Conservation (phyloP, 106 monocot species). For the Allium cepa region DNA sequence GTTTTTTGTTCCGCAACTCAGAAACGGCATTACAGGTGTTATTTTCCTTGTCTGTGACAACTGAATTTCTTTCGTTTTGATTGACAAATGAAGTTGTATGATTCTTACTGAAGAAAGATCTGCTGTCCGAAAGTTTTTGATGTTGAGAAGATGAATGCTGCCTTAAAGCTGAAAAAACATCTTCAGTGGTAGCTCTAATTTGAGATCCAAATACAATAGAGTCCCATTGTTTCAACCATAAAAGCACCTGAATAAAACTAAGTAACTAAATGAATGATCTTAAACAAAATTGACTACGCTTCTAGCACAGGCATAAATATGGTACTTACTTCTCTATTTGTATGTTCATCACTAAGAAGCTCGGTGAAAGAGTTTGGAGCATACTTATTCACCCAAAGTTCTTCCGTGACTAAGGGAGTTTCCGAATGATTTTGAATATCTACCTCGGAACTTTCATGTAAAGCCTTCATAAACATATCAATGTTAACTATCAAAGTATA, state of each 20-base stretch:
- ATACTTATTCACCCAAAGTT: constrained; percentile 99
- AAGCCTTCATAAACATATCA: constrained; percentile 40
- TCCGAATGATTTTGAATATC: constrained; percentile 7
- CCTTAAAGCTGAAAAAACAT: constrained; percentile 76
- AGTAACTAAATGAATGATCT: neutral
- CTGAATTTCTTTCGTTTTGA: constrained; percentile 17
- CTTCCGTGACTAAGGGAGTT: constrained; percentile 30
- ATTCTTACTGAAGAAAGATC: constrained; percentile 24
- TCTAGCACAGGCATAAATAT: neutral
- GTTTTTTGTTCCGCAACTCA: constrained; percentile 37
- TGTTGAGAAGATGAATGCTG: constrained; percentile 52
- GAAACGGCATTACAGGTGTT: constrained; percentile 18
- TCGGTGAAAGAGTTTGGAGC: constrained; percentile 88
- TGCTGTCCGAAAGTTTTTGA: constrained; percentile 32
- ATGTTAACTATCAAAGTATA: neutral
- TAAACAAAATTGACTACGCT: neutral
- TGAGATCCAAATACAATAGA: constrained; percentile 90
- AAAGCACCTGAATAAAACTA: constrained; percentile 48
- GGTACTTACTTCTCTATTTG: constrained; percentile 74
- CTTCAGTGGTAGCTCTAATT: constrained; percentile 71
- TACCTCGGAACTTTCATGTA: constrained; percentile 46
- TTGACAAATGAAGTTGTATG: constrained; percentile 18
- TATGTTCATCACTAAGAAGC: constrained; percentile 94
- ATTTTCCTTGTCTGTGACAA: constrained; percentile 20
- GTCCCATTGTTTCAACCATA: constrained; percentile 99